Percentiles rank a stretch among this genome's conserved stretches.
phyloP scores from a whole-genome alignment of 2,329 filamentous ascomycete genomes.

The Aureobasidium pullulans region DNA sequence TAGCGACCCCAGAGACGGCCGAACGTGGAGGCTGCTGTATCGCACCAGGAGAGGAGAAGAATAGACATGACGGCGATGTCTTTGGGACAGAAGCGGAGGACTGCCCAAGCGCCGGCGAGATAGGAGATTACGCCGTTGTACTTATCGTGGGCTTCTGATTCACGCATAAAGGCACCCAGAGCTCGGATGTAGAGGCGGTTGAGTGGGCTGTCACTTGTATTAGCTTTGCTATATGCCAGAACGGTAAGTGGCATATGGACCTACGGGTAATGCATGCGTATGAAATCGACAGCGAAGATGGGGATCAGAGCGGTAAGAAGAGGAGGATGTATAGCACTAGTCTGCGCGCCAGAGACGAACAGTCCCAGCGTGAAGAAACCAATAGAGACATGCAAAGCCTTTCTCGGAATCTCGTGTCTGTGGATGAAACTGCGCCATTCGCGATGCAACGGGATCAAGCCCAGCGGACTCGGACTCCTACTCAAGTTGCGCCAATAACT shows the following conservation, averaged over 20 bases:
- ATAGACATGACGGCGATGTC: constrained; percentile 86
- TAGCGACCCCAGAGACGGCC: constrained; percentile 84
- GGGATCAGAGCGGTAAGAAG: constrained; percentile 75
- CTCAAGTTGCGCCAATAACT: constrained; percentile 84
- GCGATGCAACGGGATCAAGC: constrained; percentile 88
- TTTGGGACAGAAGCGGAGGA: constrained; percentile 82
- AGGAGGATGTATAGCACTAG: constrained; percentile 71
- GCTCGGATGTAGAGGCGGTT: constrained; percentile 81
- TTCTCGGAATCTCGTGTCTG: constrained; percentile 93
- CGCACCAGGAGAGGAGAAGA: constrained; percentile 91
- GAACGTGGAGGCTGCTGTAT: constrained; percentile 92
- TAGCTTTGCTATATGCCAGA: neutral
- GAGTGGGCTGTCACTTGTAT: constrained; percentile 42
- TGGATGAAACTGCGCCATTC: constrained; percentile 83
- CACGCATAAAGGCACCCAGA: constrained; percentile 89
- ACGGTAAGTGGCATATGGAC: neutral
- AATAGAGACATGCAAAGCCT: constrained; percentile 89
- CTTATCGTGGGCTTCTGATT: constrained; percentile 77
- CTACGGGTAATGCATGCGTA: constrained; percentile 69
- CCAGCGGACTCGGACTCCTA: constrained; percentile 83
- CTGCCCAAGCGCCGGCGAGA: constrained; percentile 80
- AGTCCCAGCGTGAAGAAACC: constrained; percentile 87
- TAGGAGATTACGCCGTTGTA: constrained; percentile 99
- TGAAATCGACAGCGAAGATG: constrained; percentile 71
- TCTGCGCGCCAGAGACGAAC: constrained; percentile 72